A percentile compares a stretch with the other conserved stretches of the same genome.
These are phyloP conservation scores for Alternaria panax DNA, from an alignment of 2,329 filamentous ascomycete species.

Conservation along the genomic window DNA sequence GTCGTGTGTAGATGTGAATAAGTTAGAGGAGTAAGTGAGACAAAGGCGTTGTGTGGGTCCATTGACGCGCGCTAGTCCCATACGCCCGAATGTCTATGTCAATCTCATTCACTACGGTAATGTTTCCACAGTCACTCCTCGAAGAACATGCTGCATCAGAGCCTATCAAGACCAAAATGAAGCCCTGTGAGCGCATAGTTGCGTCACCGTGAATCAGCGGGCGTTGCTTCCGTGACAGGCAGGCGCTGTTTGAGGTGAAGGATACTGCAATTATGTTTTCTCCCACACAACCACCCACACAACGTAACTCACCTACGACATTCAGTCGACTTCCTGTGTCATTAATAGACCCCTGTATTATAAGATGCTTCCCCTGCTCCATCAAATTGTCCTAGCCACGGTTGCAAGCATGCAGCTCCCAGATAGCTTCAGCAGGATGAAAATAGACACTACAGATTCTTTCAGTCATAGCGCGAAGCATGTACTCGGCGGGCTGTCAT, in stretches of 20 bases:
- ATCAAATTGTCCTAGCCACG: neutral
- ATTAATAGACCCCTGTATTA: neutral
- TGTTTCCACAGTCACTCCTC: neutral
- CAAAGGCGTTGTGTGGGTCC: conserved; percentile 13
- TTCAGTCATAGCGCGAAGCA: neutral
- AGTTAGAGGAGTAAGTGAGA: neutral
- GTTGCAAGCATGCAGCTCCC: neutral
- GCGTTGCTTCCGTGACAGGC: neutral
- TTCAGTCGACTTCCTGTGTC: neutral
- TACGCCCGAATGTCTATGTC: neutral
- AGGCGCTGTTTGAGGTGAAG: neutral
- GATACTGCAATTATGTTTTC: neutral
- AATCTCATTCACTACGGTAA: conserved; percentile 1
- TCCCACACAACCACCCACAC: neutral
- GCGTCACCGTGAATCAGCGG: neutral
- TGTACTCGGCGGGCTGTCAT: neutral
- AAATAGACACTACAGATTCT: neutral
- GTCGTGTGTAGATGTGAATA: neutral
- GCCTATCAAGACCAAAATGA: neutral
- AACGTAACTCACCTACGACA: neutral
- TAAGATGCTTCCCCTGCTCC: neutral
- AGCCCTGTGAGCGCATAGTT: neutral
- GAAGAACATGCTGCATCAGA: neutral
- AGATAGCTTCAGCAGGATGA: neutral
- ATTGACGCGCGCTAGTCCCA: conserved; percentile 4